These are phyloP conservation scores for Colletotrichum eleusines DNA, from an alignment of 2,329 filamentous ascomycete species.

Conservation along the genomic window DNA sequence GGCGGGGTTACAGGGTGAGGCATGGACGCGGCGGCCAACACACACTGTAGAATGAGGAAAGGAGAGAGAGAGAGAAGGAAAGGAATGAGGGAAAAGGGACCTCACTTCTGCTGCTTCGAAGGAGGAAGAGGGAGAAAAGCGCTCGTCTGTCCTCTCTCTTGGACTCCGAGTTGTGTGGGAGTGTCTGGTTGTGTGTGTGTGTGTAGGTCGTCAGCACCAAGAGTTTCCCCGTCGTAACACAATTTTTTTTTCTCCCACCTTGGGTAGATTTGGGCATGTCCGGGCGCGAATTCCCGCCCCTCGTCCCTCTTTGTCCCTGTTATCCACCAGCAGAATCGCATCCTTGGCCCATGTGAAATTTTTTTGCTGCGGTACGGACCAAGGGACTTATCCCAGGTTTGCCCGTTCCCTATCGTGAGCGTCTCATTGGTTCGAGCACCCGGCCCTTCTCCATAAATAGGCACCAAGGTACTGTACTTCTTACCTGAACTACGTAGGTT, in stretches of 20 bases:
- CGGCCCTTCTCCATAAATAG: conserved; percentile 20
- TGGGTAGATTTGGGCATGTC: conserved; percentile 32
- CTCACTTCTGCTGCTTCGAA: conserved; percentile 36
- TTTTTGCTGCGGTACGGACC: conserved; percentile 22
- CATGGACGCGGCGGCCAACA: conserved; percentile 49
- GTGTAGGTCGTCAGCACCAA: conserved; percentile 27
- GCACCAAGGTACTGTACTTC: too few relatives aligned
- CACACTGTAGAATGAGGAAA: conserved; percentile 8
- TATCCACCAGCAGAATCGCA: conserved; percentile 41
- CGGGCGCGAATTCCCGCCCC: conserved; percentile 17
- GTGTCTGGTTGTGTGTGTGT: neutral
- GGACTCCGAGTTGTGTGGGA: conserved; percentile 20
- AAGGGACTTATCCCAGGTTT: conserved; percentile 14
- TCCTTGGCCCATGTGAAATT: conserved; percentile 44
- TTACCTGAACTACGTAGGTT: too few relatives aligned
- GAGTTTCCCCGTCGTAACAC: conserved; percentile 19
- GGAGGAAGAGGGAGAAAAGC: conserved; percentile 29
- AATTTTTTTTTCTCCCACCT: conserved; percentile 37
- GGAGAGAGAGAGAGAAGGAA: neutral
- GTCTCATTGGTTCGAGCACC: conserved; percentile 1
- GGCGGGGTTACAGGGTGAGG: conserved; percentile 64
- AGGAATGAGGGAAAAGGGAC: conserved; percentile 13
- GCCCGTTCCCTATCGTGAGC: conserved; percentile 30
- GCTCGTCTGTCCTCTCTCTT: conserved; percentile 42
- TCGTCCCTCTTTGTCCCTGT: conserved; percentile 27